Conservation (phyloP, 495 filamentous ascomycete species). For the Penicilliopsis zonata region DNA sequence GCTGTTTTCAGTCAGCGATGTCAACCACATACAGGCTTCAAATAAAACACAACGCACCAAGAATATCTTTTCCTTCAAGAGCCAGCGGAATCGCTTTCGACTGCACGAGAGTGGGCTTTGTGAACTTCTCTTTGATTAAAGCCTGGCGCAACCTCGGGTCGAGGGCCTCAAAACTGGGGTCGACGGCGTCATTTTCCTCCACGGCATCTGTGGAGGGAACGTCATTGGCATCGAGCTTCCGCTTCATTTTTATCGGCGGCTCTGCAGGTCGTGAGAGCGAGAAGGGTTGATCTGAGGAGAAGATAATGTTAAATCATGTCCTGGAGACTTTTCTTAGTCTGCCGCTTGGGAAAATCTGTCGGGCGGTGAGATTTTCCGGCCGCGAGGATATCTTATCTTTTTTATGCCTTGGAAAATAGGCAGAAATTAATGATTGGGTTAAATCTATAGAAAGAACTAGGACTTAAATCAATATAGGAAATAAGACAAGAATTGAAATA, state of each 20-base stretch:
- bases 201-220: slow-evolving; percentile 33
- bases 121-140: slow-evolving; percentile 70
- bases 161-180: slow-evolving; percentile 42
- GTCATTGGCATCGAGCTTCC: slow-evolving; percentile 50
- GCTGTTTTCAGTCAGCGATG: slow-evolving; percentile 31
- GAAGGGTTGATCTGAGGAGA: neutral
- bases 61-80: slow-evolving; percentile 80
- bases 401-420: too few relatives aligned
- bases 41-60: slow-evolving; percentile 38
- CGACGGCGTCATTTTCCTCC: slow-evolving; percentile 8
- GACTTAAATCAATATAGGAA: too few relatives aligned
- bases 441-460: too few relatives aligned
- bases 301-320: neutral
- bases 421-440: too few relatives aligned
- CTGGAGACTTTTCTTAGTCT: slow-evolving; percentile 15
- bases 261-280: neutral
- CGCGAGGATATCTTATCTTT: slow-evolving; percentile 21
- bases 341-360: slow-evolving; percentile 18
- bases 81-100: slow-evolving; percentile 78
- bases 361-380: slow-evolving; percentile 27
- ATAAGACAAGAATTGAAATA: too few relatives aligned
- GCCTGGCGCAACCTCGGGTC: slow-evolving; percentile 80
- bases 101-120: slow-evolving; percentile 77
- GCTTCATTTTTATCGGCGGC: slow-evolving; percentile 46
- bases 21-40: neutral